Percentiles rank a stretch among this genome's conserved stretches.
Evolutionary conservation across 225 moss, liverwort and hornwort genomes (phyloP).

Genomic region (Straminergon stramineum): DNA sequence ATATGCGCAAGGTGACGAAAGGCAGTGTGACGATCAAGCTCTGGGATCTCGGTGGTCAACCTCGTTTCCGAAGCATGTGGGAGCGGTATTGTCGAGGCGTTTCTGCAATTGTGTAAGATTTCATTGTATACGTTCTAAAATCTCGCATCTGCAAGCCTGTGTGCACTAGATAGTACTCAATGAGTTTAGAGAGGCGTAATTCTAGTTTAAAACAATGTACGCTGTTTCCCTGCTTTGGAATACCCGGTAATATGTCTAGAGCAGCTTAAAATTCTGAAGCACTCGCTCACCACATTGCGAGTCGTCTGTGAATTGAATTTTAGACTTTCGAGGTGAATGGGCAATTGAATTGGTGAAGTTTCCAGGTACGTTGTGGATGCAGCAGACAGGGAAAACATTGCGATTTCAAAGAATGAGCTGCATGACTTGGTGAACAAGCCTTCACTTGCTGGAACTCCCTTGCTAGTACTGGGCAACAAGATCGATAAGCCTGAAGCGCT

Average conservation of each 20-base stretch:
- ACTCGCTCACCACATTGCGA: neutral
- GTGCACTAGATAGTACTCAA: neutral
- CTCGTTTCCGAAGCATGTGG: slow-evolving; percentile 98
- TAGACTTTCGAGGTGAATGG: neutral
- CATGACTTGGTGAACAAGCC: slow-evolving; percentile 83
- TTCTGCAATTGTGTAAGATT: slow-evolving; percentile 87
- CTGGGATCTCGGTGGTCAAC: slow-evolving; percentile 96
- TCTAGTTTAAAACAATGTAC: neutral
- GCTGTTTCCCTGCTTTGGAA: neutral
- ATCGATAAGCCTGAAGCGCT: slow-evolving; percentile 76
- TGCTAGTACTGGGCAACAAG: slow-evolving; percentile 84
- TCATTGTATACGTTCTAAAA: neutral
- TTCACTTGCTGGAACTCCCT: slow-evolving; percentile 67
- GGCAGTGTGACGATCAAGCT: slow-evolving; percentile 93
- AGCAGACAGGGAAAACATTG: slow-evolving; percentile 58
- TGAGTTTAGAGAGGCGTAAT: neutral
- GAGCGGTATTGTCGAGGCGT: slow-evolving; percentile 88
- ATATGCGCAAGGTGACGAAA: slow-evolving; percentile 90
- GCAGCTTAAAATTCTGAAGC: neutral
- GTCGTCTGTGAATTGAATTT: neutral
- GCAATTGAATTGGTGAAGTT: neutral
- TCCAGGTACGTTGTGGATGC: slow-evolving; percentile 87
- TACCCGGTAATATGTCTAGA: neutral
- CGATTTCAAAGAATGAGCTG: slow-evolving; percentile 76
- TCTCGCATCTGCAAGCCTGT: neutral